A percentile compares a stretch with the other conserved stretches of the same genome.
Conservation (phyloP, 208 protist genomes). For the Leptomonas pyrrhocoris region DNA sequence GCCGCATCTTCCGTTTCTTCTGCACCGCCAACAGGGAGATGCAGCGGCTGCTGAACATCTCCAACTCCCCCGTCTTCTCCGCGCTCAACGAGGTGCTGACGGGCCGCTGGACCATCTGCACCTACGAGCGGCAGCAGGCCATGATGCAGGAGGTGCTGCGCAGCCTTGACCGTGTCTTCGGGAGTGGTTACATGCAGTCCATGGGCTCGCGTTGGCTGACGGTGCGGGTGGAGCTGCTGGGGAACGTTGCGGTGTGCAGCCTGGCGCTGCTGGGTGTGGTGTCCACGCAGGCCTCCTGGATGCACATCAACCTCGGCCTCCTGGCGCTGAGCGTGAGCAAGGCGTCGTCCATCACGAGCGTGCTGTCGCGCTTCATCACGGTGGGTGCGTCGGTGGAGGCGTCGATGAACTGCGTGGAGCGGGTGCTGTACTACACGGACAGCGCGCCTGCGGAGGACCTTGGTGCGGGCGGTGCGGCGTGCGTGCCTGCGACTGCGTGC, state of each 20-base stretch:
- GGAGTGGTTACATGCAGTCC: conserved; percentile 39
- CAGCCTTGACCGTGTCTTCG: conserved; percentile 51
- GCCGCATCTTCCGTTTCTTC: conserved; percentile 68
- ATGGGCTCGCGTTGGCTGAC: conserved; percentile 82
- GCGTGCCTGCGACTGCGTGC: background rate
- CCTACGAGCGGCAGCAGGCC: conserved; percentile 83
- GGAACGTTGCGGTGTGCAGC: conserved; percentile 55
- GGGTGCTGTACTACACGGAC: conserved; percentile 68
- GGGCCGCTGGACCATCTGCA: conserved; percentile 65
- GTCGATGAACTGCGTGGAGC: conserved; percentile 82
- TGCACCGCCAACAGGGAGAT: conserved; percentile 75
- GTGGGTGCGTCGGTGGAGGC: conserved; percentile 52
- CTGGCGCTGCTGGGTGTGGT: conserved; percentile 54
- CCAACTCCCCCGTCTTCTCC: conserved; percentile 85
- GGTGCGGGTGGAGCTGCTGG: conserved; percentile 89
- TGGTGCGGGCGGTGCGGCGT: background rate
- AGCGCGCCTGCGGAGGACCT: conserved; percentile 57
- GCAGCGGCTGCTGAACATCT: conserved; percentile 86
- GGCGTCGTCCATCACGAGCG: conserved; percentile 50
- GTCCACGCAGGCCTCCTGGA: conserved; percentile 24
- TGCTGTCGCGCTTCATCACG: conserved; percentile 51
- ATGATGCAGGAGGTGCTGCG: conserved; percentile 42
- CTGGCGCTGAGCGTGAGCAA: conserved; percentile 64
- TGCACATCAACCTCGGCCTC: conserved; percentile 41
- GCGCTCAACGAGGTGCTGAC: conserved; percentile 81